Evolutionary conservation across 768 basidiomycete species (phyloP).

Genomic region (Strobilomyces confusus): DNA sequence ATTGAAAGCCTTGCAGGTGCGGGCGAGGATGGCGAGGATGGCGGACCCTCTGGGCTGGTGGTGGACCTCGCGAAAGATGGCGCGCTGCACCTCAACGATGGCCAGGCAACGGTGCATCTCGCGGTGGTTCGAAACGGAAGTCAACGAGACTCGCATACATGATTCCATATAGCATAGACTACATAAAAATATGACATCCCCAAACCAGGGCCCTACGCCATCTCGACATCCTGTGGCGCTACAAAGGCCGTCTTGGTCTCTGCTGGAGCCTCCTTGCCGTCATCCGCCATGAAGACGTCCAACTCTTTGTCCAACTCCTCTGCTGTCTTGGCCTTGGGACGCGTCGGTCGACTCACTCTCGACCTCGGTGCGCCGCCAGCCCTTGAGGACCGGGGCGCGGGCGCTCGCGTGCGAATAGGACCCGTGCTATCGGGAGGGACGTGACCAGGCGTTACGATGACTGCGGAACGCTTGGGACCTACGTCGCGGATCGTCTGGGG

Average conservation of each 20-base stretch:
- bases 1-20: conserved; percentile 24
- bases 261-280: conserved; percentile 25
- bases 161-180: conserved; percentile 14
- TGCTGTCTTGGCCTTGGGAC: conserved; percentile 64
- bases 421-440: conserved; percentile 27
- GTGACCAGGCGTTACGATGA: not conserved
- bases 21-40: conserved; percentile 22
- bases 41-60: not conserved
- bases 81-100: conserved; percentile 26
- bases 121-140: not conserved
- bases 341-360: conserved; percentile 29
- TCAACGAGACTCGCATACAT: not conserved
- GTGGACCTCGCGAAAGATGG: conserved; percentile 20
- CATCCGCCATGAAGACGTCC: conserved; percentile 79
- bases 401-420: conserved; percentile 41
- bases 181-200: conserved; percentile 16
- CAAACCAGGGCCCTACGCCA: conserved; percentile 33
- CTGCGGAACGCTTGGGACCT: not conserved
- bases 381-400: conserved; percentile 23
- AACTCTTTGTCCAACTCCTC: conserved; percentile 86
- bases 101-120: conserved; percentile 25
- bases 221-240: conserved; percentile 47
- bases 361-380: conserved; percentile 11
- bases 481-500: conserved; percentile 12
- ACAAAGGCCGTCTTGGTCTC: conserved; percentile 14